phyloP scores from a whole-genome alignment of 176 grass and related monocot species.

The Pontederia paniculata region DNA sequence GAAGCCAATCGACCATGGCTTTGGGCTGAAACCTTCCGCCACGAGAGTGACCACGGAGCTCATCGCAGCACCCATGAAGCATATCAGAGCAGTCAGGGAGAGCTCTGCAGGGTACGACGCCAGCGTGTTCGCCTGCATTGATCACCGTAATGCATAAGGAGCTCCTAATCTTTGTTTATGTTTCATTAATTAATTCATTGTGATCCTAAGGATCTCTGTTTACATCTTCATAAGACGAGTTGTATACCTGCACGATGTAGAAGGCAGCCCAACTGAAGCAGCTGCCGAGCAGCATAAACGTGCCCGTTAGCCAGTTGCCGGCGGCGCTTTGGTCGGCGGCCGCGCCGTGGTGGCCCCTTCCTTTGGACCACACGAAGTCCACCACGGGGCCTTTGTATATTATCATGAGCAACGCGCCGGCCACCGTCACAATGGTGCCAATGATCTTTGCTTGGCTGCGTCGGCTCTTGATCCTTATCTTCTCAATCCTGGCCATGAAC shows the following conservation, averaged over 20 bases:
- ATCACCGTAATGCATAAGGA: background rate
- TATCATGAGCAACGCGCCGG: slow-evolving; percentile 81
- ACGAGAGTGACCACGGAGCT: slow-evolving; percentile 51
- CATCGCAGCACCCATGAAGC: slow-evolving; percentile 48
- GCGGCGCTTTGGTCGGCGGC: background rate
- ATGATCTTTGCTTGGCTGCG: slow-evolving; percentile 82
- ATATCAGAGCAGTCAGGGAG: slow-evolving; percentile 62
- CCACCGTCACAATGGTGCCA: slow-evolving; percentile 51
- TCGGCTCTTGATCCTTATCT: slow-evolving; percentile 37
- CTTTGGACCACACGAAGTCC: slow-evolving; percentile 58
- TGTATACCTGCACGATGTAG: slow-evolving; percentile 71
- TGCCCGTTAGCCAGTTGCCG: slow-evolving; percentile 50
- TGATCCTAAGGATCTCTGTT: too few species aligned
- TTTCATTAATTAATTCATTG: background rate
- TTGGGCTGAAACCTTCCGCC: slow-evolving; percentile 40
- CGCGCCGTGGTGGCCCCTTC: slow-evolving; percentile 18
- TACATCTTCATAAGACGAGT: background rate
- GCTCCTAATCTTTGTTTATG: background rate
- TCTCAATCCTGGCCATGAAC: slow-evolving; percentile 41
- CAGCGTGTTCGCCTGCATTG: slow-evolving; percentile 48
- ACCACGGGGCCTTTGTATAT: slow-evolving; percentile 64
- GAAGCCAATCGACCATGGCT: slow-evolving; percentile 68
- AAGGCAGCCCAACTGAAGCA: slow-evolving; percentile 68
- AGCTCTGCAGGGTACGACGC: slow-evolving; percentile 61
- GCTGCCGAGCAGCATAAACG: slow-evolving; percentile 37